Evolutionary conservation across 345 rosid species (phyloP), one percentile per base, ranked within the genome.

Genomic region (Corchorus capsularis): DNA sequence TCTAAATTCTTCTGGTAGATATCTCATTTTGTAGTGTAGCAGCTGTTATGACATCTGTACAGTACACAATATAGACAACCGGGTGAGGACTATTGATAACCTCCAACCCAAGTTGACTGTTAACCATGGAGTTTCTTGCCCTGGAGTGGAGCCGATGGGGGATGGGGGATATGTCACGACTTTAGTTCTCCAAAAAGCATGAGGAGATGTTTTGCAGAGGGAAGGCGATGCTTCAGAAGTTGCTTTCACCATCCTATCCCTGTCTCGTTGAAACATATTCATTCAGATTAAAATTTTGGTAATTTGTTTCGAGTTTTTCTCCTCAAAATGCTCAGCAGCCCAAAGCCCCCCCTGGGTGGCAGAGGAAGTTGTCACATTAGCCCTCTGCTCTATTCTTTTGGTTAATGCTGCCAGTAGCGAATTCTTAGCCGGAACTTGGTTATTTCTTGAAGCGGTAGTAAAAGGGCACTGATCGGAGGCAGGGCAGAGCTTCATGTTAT

Each of bases 91-190:
- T 53, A 13, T 49, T 15, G 6, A 54, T 53, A 49, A 71, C 63
- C 62, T 55, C 59, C 74, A 54, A 71, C 63, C 74, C 74, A 17
- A 54, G 63, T 55, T 71, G 74, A 54, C 63, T 55, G 49, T 71
- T 69, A 54, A 55, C 27, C 47, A 5, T 1, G 16, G 10, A 53
- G n/a, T 54, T 54, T 71, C 63, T 54, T 71, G 19, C 63, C 9
- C 34, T 53, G 74, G 19, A 54, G 63, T 49, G 63, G 15, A 11
- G 35, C 17, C 54, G 49, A 19, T 54, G 46, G n/a, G n/a, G n/a
- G n/a, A n/a, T n/a, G n/a, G n/a, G n/a, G n/a, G n/a, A n/a, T n/a
- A n/a, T n/a, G n/a, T n/a, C n/a, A n/a, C n/a, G n/a, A 71, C 32
- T 35, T 15, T 69, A 11, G 49, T 69, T 39, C 7, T 54, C 34